Conservation (phyloP, 2,329 filamentous ascomycete species). For the Fusarium secorum region DNA sequence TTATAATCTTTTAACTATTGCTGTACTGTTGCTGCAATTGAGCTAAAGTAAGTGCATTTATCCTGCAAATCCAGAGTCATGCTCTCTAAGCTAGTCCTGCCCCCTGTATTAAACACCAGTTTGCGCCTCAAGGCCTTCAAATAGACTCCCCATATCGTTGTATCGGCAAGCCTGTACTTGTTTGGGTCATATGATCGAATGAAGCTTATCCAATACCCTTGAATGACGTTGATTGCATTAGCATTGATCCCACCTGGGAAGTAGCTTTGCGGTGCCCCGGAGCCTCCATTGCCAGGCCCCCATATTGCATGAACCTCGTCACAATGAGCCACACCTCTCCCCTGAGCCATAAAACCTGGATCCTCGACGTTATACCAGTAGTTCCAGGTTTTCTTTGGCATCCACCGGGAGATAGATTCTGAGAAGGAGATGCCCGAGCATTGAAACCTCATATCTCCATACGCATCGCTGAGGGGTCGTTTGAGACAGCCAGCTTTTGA, state of each 20-base stretch:
- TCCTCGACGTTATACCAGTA: slow-evolving; percentile 76
- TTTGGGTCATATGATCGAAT: slow-evolving; percentile 54
- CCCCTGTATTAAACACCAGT: background rate
- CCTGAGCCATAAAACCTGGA: slow-evolving; percentile 56
- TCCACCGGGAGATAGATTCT: slow-evolving; percentile 42
- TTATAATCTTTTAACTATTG: too few relatives aligned
- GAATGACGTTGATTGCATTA: slow-evolving; percentile 64
- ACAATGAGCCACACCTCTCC: slow-evolving; percentile 61
- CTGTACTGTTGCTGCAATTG: background rate
- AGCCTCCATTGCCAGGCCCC: slow-evolving; percentile 61
- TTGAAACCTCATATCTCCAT: slow-evolving; percentile 47
- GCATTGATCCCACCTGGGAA: slow-evolving; percentile 59
- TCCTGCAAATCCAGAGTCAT: background rate
- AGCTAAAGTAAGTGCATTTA: background rate
- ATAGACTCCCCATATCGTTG: background rate
- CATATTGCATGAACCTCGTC: slow-evolving; percentile 72
- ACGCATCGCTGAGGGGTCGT: slow-evolving; percentile 46
- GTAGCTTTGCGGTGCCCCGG: slow-evolving; percentile 60
- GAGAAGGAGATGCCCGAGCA: slow-evolving; percentile 47
- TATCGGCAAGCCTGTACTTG: background rate
- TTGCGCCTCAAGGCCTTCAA: background rate
- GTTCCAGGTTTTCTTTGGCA: slow-evolving; percentile 61
- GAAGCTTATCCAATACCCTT: slow-evolving; percentile 79
- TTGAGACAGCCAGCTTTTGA: slow-evolving; percentile 45
- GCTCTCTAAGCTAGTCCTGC: background rate